Evolutionary conservation across 2,329 filamentous ascomycete genomes (phyloP).

Genomic region (Iodosphaeria phyllophila): DNA sequence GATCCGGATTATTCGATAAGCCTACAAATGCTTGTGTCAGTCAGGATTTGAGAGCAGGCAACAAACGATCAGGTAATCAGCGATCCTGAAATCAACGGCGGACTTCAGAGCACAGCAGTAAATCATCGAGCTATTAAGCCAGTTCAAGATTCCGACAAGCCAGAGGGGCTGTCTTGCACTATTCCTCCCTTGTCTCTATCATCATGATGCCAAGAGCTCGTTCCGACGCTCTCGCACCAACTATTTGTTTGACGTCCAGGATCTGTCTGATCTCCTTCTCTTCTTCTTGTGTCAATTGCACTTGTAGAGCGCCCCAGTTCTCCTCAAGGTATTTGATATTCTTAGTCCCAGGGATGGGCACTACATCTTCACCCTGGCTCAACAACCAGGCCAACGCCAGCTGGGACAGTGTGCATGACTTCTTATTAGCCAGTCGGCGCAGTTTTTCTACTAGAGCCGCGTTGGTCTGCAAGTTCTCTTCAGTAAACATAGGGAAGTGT

Average conservation of each 20-base stretch:
- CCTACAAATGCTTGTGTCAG: no score
- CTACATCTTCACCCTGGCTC: conserved; percentile 22
- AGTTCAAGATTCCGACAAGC: no score
- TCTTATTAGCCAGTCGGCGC: conserved; percentile 9
- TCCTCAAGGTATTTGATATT: conserved; percentile 13
- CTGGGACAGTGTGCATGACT: conserved; percentile 27
- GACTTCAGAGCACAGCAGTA: no score
- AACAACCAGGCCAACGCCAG: conserved; percentile 37
- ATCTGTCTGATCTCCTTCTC: conserved; percentile 16
- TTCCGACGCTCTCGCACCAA: conserved; percentile 12
- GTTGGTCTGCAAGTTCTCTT: conserved; percentile 31
- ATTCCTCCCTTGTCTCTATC: no score
- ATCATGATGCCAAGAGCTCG: no score
- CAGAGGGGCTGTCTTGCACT: no score
- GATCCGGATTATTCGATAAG: no score
- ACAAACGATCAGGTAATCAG: no score
- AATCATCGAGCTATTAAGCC: no score
- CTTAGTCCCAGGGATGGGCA: conserved; percentile 20
- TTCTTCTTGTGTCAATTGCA: conserved; percentile 17
- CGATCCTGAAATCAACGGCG: no score
- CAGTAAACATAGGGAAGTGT: conserved; percentile 20
- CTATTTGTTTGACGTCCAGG: no score
- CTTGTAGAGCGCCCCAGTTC: conserved; percentile 13
- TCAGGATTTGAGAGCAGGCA: no score
- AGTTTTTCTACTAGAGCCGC: conserved; percentile 12